Conservation (phyloP, 768 basidiomycete genomes). For the Suillus clintonianus region DNA sequence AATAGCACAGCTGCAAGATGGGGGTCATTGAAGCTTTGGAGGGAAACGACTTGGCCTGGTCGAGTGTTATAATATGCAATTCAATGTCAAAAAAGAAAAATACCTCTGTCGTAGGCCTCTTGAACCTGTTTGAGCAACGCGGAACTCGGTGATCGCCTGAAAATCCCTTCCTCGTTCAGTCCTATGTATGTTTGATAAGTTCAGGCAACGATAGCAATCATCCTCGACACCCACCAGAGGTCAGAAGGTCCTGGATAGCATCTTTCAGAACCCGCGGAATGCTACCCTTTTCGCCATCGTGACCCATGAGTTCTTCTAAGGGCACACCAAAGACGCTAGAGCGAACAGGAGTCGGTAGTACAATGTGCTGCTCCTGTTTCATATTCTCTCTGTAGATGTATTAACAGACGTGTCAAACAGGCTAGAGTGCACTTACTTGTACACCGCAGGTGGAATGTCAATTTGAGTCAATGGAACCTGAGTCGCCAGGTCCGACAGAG, state of each 20-base stretch:
- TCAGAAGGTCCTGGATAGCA: conserved; percentile 68
- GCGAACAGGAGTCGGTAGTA: conserved; percentile 58
- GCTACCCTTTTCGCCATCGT: conserved; percentile 77
- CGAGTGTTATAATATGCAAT: conserved; percentile 7
- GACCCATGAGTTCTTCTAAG: conserved; percentile 82
- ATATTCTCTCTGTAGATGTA: conserved; percentile 64
- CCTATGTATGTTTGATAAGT: conserved; percentile 28
- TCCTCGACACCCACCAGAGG: conserved; percentile 40
- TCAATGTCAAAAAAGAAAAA: neutral
- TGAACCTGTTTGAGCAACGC: conserved; percentile 70
- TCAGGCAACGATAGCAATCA: neutral
- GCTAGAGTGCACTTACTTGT: conserved; percentile 57
- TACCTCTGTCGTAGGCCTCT: conserved; percentile 84
- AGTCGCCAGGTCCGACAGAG: conserved; percentile 75
- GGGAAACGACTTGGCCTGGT: conserved; percentile 74
- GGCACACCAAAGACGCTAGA: conserved; percentile 79
- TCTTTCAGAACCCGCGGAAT: conserved; percentile 83
- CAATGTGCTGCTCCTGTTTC: conserved; percentile 71
- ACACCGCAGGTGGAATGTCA: conserved; percentile 80
- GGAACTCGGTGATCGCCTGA: conserved; percentile 79
- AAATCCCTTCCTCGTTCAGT: conserved; percentile 75
- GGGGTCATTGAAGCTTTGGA: conserved; percentile 75
- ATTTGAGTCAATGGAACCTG: conserved; percentile 86
- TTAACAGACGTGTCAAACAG: conserved; percentile 2
- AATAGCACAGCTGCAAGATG: conserved; percentile 82